Evolutionary conservation across 2,329 filamentous ascomycete species (phyloP).

Genomic region (Knoxdaviesia proteae): DNA sequence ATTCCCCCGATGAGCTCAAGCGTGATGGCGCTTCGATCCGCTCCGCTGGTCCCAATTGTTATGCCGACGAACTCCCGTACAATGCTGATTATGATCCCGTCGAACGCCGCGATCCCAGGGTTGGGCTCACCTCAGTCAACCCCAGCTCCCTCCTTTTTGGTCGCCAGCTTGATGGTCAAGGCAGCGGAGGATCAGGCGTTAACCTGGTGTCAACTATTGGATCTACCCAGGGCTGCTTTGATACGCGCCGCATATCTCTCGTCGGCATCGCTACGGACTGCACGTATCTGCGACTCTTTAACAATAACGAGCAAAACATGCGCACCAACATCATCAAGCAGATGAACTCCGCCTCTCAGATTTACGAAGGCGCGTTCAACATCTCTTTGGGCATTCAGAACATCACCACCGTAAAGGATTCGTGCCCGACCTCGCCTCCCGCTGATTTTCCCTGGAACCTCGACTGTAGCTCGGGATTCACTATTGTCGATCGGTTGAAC

Average conservation of each 20-base stretch:
- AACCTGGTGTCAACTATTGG: constrained; percentile 67
- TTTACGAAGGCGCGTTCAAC: constrained; percentile 87
- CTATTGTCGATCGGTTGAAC: constrained; percentile 62
- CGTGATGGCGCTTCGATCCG: constrained; percentile 20
- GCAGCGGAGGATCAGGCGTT: constrained; percentile 47
- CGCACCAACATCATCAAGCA: constrained; percentile 58
- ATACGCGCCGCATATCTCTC: constrained; percentile 74
- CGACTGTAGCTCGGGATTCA: constrained; percentile 38
- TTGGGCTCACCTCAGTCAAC: constrained; percentile 21
- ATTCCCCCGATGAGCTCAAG: constrained; percentile 40
- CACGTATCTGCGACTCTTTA: constrained; percentile 58
- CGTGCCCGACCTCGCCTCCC: constrained; percentile 52
- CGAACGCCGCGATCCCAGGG: constrained; percentile 24
- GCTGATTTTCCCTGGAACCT: constrained; percentile 66
- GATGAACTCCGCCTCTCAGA: constrained; percentile 68
- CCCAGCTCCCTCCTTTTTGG: constrained; percentile 44
- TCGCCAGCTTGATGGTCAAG: constrained; percentile 48
- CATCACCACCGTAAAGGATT: constrained; percentile 51
- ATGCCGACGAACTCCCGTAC: constrained; percentile 57
- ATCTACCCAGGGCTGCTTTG: constrained; percentile 63
- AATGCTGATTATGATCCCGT: constrained; percentile 59
- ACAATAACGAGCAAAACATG: constrained; percentile 35
- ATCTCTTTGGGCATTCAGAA: constrained; percentile 82
- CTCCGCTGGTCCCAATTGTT: constrained; percentile 23
- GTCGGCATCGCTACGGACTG: constrained; percentile 89